These are phyloP conservation scores for Pichia sp. DNA, from an alignment of 1,139 yeast genomes.

Conservation along the genomic window DNA sequence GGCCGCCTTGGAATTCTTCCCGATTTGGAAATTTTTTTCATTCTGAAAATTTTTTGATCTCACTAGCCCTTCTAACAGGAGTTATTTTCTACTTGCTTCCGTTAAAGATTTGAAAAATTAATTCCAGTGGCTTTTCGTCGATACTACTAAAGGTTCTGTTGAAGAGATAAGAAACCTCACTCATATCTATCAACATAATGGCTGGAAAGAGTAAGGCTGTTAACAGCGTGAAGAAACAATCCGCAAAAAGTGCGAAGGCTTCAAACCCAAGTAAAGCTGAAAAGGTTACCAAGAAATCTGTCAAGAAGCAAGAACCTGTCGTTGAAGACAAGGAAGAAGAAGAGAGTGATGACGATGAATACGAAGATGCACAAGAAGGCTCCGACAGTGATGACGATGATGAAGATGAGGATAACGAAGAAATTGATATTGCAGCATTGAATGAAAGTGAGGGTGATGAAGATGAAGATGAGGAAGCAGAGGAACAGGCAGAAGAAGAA, in stretches of 20 bases:
- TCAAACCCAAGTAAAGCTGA: not conserved
- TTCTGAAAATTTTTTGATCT: no score
- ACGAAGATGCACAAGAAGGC: slow-evolving; percentile 1
- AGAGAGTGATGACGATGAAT: slow-evolving; percentile 13
- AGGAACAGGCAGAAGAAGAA: slow-evolving; percentile 33
- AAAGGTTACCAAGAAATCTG: slow-evolving; percentile 27
- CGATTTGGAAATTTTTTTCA: no score
- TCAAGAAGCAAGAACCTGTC: slow-evolving; percentile 32
- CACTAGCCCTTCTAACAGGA: no score
- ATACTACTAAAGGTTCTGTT: no score
- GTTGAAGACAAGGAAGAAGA: slow-evolving; percentile 23
- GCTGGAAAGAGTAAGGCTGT: slow-evolving; percentile 5
- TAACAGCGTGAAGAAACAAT: slow-evolving; percentile 32
- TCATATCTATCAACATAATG: no score
- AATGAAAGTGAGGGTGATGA: slow-evolving; percentile 47
- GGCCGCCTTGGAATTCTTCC: no score
- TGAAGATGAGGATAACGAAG: slow-evolving; percentile 11
- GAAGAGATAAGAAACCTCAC: no score
- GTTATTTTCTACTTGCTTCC: no score
- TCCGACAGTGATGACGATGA: not conserved
- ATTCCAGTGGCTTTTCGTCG: no score
- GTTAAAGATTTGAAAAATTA: no score
- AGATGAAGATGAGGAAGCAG: slow-evolving; percentile 39
- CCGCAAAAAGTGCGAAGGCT: not conserved
- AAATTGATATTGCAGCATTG: slow-evolving; percentile 42